phyloP scores from a whole-genome alignment of 2,329 filamentous ascomycete genomes.

The Zymoseptoria brevis region DNA sequence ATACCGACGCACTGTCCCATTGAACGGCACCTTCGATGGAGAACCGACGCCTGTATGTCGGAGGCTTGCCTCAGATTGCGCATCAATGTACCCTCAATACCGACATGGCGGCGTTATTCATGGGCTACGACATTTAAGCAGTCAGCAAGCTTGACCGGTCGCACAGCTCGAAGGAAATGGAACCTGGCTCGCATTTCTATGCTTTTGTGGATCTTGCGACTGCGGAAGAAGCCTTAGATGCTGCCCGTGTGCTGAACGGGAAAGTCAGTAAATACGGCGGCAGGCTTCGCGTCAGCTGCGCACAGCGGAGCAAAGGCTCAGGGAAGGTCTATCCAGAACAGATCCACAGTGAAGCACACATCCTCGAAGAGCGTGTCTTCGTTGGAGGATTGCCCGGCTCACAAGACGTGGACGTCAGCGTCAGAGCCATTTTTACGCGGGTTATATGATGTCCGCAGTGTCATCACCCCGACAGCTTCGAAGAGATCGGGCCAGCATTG shows the following conservation, averaged over 20 bases:
- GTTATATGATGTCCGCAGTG: conserved; percentile 39
- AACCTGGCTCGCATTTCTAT: conserved; percentile 18
- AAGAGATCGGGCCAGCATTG: conserved; percentile 10
- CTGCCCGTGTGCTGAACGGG: conserved; percentile 19
- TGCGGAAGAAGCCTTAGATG: conserved; percentile 20
- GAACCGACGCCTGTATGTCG: conserved; percentile 37
- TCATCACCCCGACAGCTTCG: conserved; percentile 24
- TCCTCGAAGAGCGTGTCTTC: background rate
- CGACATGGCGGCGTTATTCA: conserved; percentile 39
- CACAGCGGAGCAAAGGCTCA: conserved; percentile 6
- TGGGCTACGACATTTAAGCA: conserved; percentile 38
- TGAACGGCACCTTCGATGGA: conserved; percentile 27
- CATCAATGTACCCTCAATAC: conserved; percentile 36
- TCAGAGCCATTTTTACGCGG: conserved; percentile 39
- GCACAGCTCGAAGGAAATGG: conserved; percentile 3
- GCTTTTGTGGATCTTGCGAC: conserved; percentile 26
- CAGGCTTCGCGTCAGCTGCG: conserved; percentile 16
- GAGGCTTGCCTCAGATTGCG: conserved; percentile 38
- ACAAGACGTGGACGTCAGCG: conserved; percentile 35
- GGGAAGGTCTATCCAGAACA: conserved; percentile 2
- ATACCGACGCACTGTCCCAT: conserved; percentile 23
- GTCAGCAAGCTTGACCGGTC: conserved; percentile 39
- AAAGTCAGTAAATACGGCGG: conserved; percentile 16
- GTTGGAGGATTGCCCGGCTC: conserved; percentile 42
- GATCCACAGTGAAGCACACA: background rate